Evolutionary conservation across 495 filamentous ascomycete species (phyloP), one percentile per base, ranked within the genome.

Genomic region (Lophiostoma macrostomum): DNA sequence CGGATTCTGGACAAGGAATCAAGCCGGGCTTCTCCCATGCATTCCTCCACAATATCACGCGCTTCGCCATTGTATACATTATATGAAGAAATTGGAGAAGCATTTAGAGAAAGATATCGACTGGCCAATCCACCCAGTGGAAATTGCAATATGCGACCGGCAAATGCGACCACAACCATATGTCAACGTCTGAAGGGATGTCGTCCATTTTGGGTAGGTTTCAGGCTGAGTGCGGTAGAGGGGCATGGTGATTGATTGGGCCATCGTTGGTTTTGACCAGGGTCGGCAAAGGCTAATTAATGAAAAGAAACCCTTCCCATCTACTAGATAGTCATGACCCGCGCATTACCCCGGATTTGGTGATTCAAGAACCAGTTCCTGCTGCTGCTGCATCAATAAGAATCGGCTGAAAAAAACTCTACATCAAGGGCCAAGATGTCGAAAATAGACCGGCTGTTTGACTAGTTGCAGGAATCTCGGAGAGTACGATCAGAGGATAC

Each of bases 81-180:
- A 53, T 42, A 53, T 60, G 50, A 54, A 60, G 30, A 30, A n/a
- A 29, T 34, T 27, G 28, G 28, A 23, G 20, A 28, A 27, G 37
- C 19, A 22, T 38, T 22, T 34, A 25, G 39, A 31, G 16, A 40
- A 50, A 20, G 12, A 5, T 34, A 16, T 40, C 43, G 43, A 49
- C 32, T 60, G 47, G 49, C 56, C 56, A 60, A 60, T 60, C 49
- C 36, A 31, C 27, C 18, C 19, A 2, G 7, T 29, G 20, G 40
- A 47, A 60, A 49, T 53, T 53, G 43, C 50, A 60, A 60, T 53
- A 53, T 60, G 40, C 27, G 44, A 30, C 56, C 56, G 50, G 50
- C 30, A 60, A 50, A 60, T 60, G 11, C 56, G 19, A 48, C 19
- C 19, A 14, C 29, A 53, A 48, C 30, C 47, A 58, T 53, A 46